Evolutionary conservation across 495 filamentous ascomycete genomes (phyloP).

Genomic region (Aspergillus taichungensis): DNA sequence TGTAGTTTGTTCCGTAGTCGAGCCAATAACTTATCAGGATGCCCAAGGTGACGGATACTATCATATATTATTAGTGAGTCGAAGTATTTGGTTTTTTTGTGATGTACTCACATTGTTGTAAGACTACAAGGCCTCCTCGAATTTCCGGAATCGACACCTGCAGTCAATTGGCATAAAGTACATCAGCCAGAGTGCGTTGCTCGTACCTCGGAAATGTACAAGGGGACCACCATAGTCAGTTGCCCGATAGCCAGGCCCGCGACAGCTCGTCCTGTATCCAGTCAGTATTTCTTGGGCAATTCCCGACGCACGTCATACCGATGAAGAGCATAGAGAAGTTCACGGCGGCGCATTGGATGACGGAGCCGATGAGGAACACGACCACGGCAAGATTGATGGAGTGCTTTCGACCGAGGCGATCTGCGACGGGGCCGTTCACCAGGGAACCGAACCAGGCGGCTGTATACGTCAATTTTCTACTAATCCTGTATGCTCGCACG

Average conservation of each 20-base stretch:
- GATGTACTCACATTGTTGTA: conserved; percentile 53
- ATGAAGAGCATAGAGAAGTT: conserved; percentile 57
- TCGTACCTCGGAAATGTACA: conserved; percentile 29
- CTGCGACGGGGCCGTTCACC: conserved; percentile 66
- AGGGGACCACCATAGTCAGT: conserved; percentile 37
- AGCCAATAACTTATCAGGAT: conserved; percentile 85
- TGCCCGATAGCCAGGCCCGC: conserved; percentile 42
- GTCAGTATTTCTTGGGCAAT: not conserved
- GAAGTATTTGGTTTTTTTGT: not conserved
- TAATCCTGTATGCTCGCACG: conserved; percentile 34
- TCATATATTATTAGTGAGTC: not conserved
- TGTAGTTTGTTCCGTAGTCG: conserved; percentile 48
- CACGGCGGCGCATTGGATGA: conserved; percentile 53
- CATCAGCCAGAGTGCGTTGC: conserved; percentile 26
- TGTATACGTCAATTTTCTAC: conserved; percentile 18
- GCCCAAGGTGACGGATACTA: conserved; percentile 68
- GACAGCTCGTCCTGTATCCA: conserved; percentile 54
- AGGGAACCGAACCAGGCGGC: conserved; percentile 75
- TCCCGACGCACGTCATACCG: conserved; percentile 30
- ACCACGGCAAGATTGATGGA: conserved; percentile 60
- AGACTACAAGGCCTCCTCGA: conserved; percentile 62
- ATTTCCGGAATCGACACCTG: conserved; percentile 47
- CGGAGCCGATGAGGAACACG: conserved; percentile 72
- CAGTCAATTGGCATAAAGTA: conserved; percentile 14
- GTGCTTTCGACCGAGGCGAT: conserved; percentile 65